A percentile compares a stretch with the other conserved stretches of the same genome.
Conservation (phyloP, 306 rosid species). For the Vicia villosa region DNA sequence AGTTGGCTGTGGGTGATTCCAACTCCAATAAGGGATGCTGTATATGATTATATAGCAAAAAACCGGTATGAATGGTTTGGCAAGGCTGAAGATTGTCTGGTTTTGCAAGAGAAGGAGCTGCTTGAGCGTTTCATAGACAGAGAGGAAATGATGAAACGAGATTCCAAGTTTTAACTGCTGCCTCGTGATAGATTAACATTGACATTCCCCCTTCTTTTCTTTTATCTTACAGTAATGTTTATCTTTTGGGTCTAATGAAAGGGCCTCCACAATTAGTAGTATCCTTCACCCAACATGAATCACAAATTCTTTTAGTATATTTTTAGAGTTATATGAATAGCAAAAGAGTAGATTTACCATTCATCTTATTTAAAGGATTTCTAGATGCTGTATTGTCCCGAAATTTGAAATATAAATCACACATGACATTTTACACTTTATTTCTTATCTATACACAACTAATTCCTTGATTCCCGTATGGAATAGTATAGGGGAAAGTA, state of each 20-base stretch:
- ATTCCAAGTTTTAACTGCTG: conserved; percentile 29
- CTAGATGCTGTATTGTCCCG: not conserved
- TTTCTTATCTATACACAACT: too few species aligned
- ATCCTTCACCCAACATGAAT: conserved; percentile 4
- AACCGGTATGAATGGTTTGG: conserved; percentile 65
- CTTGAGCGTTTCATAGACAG: conserved; percentile 86
- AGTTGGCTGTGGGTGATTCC: conserved; percentile 59
- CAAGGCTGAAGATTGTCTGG: conserved; percentile 63
- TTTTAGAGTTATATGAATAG: conserved; percentile 10
- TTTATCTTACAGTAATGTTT: conserved; percentile 1
- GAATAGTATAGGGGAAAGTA: too few species aligned
- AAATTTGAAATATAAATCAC: too few species aligned
- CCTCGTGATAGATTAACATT: conserved; percentile 8
- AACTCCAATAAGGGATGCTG: conserved; percentile 63
- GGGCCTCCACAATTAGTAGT: conserved; percentile 12
- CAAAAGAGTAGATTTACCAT: not conserved
- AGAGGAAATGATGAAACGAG: conserved; percentile 59
- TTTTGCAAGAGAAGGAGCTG: conserved; percentile 64
- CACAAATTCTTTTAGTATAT: not conserved
- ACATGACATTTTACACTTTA: too few species aligned
- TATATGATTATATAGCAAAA: conserved; percentile 65
- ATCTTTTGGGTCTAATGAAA: not conserved
- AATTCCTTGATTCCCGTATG: too few species aligned
- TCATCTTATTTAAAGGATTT: not conserved
- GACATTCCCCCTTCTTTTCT: not conserved